phyloP scores from a whole-genome alignment of 2,329 filamentous ascomycete species.

The Xylaria arbuscula region DNA sequence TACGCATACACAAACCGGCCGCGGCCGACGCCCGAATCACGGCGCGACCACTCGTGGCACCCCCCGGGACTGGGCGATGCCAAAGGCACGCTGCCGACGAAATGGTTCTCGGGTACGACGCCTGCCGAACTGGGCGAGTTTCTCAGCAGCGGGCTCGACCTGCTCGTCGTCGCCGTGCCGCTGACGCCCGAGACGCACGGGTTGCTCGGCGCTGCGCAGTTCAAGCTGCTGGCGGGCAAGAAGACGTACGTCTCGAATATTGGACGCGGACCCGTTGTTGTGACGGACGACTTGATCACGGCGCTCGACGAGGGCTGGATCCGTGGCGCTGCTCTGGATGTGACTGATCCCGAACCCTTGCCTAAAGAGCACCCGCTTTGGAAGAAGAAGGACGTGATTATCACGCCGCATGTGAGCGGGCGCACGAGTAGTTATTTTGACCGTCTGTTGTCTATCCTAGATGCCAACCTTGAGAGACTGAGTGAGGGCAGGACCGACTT shows the following conservation, averaged over 20 bases:
- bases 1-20: conserved; percentile 75
- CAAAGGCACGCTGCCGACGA: conserved; percentile 54
- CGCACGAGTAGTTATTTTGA: conserved; percentile 45
- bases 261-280: conserved; percentile 60
- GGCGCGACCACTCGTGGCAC: conserved; percentile 69
- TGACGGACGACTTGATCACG: conserved; percentile 62
- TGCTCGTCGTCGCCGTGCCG: conserved; percentile 56
- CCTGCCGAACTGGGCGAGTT: conserved; percentile 54
- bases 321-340: conserved; percentile 73
- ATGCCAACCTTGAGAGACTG: conserved; percentile 46
- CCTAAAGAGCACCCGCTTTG: conserved; percentile 71
- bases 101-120: conserved; percentile 56
- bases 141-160: conserved; percentile 55
- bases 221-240: conserved; percentile 50
- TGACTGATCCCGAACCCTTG: conserved; percentile 76
- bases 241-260: conserved; percentile 72
- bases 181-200: conserved; percentile 54
- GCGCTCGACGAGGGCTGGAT: conserved; percentile 58
- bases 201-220: conserved; percentile 57
- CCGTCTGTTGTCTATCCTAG: conserved; percentile 45
- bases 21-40: conserved; percentile 68
- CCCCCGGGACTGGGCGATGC: conserved; percentile 68
- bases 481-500: conserved; percentile 46
- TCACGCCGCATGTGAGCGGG: conserved; percentile 55
- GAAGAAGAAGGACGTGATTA: conserved; percentile 69